Percentiles rank a stretch among this genome's conserved stretches.
These are phyloP conservation scores for Calonectria crousiana DNA, from an alignment of 2,329 filamentous ascomycete genomes.

Conservation along the genomic window DNA sequence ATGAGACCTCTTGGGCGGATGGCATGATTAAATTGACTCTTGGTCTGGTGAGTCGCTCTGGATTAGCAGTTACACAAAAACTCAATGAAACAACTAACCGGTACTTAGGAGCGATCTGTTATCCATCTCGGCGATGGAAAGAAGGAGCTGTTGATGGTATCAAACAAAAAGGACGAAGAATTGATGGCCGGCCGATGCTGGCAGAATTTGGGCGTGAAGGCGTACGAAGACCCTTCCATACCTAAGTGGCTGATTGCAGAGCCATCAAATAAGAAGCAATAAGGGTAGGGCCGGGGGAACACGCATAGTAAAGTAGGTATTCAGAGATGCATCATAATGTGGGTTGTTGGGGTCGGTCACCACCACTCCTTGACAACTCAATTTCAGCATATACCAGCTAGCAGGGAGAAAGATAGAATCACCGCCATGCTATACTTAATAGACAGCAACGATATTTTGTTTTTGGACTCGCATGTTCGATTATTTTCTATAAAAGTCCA, in stretches of 20 bases:
- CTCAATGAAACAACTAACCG: background rate
- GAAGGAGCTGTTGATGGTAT: constrained; percentile 56
- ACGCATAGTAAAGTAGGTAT: background rate
- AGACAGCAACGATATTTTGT: background rate
- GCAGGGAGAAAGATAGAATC: background rate
- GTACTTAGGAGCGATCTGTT: constrained; percentile 58
- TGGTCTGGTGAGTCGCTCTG: constrained; percentile 57
- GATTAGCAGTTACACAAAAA: background rate
- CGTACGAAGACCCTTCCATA: constrained; percentile 55
- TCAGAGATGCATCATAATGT: background rate
- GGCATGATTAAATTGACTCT: constrained; percentile 66
- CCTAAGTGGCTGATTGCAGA: background rate
- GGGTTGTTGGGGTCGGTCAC: background rate
- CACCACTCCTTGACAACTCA: background rate
- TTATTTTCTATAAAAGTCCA: background rate
- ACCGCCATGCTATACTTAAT: background rate
- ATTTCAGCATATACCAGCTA: background rate
- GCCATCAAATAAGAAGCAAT: background rate
- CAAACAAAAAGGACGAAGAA: constrained; percentile 56
- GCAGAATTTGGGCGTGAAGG: constrained; percentile 57
- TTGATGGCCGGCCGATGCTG: constrained; percentile 59
- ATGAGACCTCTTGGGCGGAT: constrained; percentile 60
- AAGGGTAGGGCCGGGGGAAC: background rate
- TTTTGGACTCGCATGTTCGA: background rate
- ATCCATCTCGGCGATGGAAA: constrained; percentile 57